Conservation (phyloP, 257 asterid genomes). For the Paraleonurus japonicus region DNA sequence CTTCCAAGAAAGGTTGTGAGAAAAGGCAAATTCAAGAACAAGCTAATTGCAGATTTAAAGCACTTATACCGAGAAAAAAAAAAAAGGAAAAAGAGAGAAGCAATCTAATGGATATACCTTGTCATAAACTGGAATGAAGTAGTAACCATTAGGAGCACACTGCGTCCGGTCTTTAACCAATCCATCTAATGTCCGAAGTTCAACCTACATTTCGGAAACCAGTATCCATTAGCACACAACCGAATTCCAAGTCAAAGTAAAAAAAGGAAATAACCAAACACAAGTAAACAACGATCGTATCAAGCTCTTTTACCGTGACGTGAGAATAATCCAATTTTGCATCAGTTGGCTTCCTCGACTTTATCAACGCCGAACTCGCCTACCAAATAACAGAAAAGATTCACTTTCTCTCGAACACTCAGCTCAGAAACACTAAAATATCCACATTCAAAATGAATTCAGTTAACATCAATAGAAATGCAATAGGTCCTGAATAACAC, state of each 20-base stretch:
- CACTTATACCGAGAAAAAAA: background rate
- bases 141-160: slow-evolving; percentile 99
- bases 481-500: slow-evolving; percentile 33
- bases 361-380: slow-evolving; percentile 80
- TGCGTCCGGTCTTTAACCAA: slow-evolving; percentile 91
- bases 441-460: background rate
- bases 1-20: background rate
- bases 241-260: background rate
- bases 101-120: slow-evolving; percentile 50
- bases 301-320: slow-evolving; percentile 53
- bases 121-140: slow-evolving; percentile 95
- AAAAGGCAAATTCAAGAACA: background rate
- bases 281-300: background rate
- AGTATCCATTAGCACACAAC: background rate
- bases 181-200: slow-evolving; percentile 87
- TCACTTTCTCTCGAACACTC: background rate
- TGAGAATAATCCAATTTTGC: slow-evolving; percentile 87
- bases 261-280: background rate
- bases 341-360: slow-evolving; percentile 73
- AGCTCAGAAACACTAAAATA: background rate
- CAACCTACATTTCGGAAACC: slow-evolving; percentile 57
- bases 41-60: background rate
- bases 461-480: slow-evolving; percentile 10
- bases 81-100: background rate
- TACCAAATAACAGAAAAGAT: slow-evolving; percentile 28